Conservation (phyloP, 768 basidiomycete species). For the Phlebiopsis gigantea region DNA sequence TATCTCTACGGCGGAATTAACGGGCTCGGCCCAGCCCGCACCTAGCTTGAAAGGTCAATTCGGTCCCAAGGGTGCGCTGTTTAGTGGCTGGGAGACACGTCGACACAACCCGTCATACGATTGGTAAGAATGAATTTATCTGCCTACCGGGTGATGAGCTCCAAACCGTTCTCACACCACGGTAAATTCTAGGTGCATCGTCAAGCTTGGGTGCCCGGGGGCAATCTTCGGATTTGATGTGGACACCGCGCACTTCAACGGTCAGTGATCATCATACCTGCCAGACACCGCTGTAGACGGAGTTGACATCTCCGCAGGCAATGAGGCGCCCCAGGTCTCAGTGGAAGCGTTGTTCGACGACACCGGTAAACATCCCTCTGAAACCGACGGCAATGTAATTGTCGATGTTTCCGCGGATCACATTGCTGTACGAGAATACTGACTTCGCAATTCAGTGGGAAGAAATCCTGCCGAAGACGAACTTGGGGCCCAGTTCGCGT, state of each 20-base stretch:
- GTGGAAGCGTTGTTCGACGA: conserved; percentile 53
- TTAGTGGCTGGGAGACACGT: conserved; percentile 90
- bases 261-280: conserved; percentile 32
- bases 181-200: conserved; percentile 67
- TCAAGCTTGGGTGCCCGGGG: conserved; percentile 78
- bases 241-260: conserved; percentile 93
- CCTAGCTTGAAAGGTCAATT: conserved; percentile 92
- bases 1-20: not conserved
- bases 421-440: not conserved
- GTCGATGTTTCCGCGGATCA: not conserved
- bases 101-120: conserved; percentile 87
- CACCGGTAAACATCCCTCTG: conserved; percentile 30
- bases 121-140: conserved; percentile 48
- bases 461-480: conserved; percentile 68
- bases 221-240: conserved; percentile 80
- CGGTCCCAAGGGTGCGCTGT: conserved; percentile 92
- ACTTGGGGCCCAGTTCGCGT: conserved; percentile 77
- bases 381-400: conserved; percentile 30
- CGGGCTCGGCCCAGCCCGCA: conserved; percentile 55
- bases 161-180: not conserved
- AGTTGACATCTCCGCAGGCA: conserved; percentile 40
- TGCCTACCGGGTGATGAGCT: not conserved
- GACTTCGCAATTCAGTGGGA: conserved; percentile 52
- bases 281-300: not conserved
- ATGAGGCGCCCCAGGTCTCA: conserved; percentile 81